Base-by-base conservation (phyloP, 768 basidiomycete species). In the Dacryopinax primogenitus region DNA sequence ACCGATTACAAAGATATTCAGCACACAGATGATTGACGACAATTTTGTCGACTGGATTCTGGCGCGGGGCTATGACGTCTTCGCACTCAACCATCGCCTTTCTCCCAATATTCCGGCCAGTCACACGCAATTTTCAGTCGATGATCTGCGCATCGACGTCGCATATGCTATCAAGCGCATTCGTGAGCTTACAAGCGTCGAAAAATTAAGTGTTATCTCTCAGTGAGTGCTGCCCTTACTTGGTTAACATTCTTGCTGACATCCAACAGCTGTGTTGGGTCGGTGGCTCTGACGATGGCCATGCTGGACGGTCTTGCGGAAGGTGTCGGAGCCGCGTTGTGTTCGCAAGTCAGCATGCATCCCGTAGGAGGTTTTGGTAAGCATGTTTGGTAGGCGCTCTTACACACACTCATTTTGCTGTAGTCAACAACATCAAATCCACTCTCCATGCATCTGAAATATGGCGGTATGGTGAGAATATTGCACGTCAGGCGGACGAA, bases 271-370 rank as follows among this genome's bases (percentile, higher is more conserved):
- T 44, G 63, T 34, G 37, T 37, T 32, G 63, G 63, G 26, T 16
- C 63, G 16, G 39, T 64, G 4, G 63, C 39, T 9, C 28, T 64
- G n/a, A 45, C 63, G 26, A 32, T 39, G 32, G 63, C 39, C 16
- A 15, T 64, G 21, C 44, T 64, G 13, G 63, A 64, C 36, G 63
- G 63, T 32, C 33, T 45, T 11, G 15, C 32, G 28, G 39, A 64
- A 3, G 35, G 62, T 21, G 33, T 64, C 41, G 39, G 63, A 26
- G 63, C 39, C 7, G 18, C 45, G 11, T 33, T 45, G 2, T 30
- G 21, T 2, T 64, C 63, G 3, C 26, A 64, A 7, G 63, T 64
- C 34, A 45, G 33, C 63, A 64, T 64, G 63, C 63, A 64, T 23
- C 63, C 63, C 15, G 45, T 64, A 4, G 41, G 41, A 44, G 41